phyloP scores from a whole-genome alignment of 371 early-diverging fungal genomes.

The Mortierella sp. region DNA sequence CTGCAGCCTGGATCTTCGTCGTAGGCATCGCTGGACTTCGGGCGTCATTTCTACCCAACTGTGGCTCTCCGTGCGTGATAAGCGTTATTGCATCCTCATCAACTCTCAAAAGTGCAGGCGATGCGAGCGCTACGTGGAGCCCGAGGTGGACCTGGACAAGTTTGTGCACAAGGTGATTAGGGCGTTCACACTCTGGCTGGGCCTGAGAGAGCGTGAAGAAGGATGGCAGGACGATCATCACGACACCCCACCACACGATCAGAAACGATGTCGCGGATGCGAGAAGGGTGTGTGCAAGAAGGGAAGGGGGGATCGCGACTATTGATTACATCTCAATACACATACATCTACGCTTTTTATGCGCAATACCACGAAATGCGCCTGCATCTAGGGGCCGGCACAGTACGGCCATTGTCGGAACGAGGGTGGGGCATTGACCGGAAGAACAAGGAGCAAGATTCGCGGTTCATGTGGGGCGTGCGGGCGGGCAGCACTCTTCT shows the following conservation, averaged over 20 bases:
- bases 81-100: constrained; percentile 9
- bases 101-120: constrained; percentile 18
- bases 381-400: too few species aligned
- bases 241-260: constrained; percentile 4
- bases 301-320: too few species aligned
- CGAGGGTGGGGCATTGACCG: too few species aligned
- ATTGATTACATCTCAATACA: too few species aligned
- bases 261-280: constrained; percentile 8
- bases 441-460: too few species aligned
- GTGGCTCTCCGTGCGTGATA: neutral
- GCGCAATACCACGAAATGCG: too few species aligned
- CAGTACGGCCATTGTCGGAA: too few species aligned
- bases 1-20: too few species aligned
- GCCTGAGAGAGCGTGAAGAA: neutral
- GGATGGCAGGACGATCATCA: neutral
- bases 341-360: too few species aligned
- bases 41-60: constrained; percentile 14
- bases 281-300: neutral
- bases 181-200: constrained; percentile 24
- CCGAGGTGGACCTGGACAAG: constrained; percentile 14
- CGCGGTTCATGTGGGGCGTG: too few species aligned
- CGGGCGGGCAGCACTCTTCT: too few species aligned
- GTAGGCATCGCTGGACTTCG: constrained; percentile 7
- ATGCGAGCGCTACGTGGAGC: constrained; percentile 15
- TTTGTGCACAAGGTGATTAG: constrained; percentile 9